Conservation (phyloP, 257 asterid species). For the Linderniella brevidens region DNA sequence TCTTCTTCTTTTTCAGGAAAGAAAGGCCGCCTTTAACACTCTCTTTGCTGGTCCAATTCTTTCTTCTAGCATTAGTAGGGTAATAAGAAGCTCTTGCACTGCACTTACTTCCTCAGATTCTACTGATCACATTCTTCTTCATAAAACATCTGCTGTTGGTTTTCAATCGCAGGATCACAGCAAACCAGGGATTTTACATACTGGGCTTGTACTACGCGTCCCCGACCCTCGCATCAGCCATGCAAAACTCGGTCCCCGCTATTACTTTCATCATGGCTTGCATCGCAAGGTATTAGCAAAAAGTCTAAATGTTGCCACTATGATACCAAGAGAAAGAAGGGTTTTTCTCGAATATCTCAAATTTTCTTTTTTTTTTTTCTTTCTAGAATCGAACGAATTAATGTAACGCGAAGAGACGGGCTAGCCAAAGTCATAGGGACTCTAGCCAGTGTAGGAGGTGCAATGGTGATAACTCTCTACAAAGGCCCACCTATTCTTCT, state of each 20-base stretch:
- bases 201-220: conserved; percentile 68
- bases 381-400: conserved; percentile 38
- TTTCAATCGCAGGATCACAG: conserved; percentile 38
- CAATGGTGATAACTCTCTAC: conserved; percentile 55
- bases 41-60: conserved; percentile 59
- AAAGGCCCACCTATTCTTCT: conserved; percentile 58
- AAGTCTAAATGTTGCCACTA: too few relatives aligned
- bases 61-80: conserved; percentile 69
- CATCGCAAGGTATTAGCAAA: conserved; percentile 24
- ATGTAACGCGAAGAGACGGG: conserved; percentile 43
- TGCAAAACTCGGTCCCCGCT: conserved; percentile 86
- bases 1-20: conserved; percentile 29
- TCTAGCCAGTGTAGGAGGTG: conserved; percentile 65
- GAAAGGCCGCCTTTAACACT: conserved; percentile 78
- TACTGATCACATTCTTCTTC: background rate
- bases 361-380: background rate
- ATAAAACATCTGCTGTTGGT: too few relatives aligned
- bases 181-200: conserved; percentile 75
- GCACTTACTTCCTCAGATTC: background rate
- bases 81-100: conserved; percentile 7
- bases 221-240: conserved; percentile 81
- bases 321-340: background rate
- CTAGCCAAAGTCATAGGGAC: conserved; percentile 68
- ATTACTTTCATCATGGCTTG: conserved; percentile 52
- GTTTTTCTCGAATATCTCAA: too few relatives aligned